Evolutionary conservation across 352 stramenopile genomes (phyloP).

Genomic region (Peronosclerospora sorghi): DNA sequence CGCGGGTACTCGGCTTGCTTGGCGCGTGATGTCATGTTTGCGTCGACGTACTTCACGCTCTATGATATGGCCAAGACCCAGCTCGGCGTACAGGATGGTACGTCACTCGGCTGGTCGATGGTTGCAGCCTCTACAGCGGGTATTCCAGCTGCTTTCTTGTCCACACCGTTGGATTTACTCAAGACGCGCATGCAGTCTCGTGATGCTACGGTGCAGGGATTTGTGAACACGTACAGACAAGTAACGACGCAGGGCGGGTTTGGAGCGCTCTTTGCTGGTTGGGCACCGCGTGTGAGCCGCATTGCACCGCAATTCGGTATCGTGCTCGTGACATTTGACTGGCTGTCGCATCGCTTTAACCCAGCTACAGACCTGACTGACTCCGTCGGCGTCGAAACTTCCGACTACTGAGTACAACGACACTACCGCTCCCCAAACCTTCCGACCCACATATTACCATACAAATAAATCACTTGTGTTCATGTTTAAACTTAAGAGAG

Average conservation of each 20-base stretch:
- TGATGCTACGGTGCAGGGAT: constrained; percentile 27
- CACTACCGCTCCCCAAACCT: too few relatives aligned
- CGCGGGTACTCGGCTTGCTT: constrained; percentile 65
- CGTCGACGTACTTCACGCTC: constrained; percentile 68
- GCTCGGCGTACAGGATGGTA: constrained; percentile 50
- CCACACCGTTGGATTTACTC: constrained; percentile 61
- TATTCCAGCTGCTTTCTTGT: constrained; percentile 66
- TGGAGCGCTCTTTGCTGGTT: constrained; percentile 49
- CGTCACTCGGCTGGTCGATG: constrained; percentile 65
- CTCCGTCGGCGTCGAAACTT: constrained; percentile 16
- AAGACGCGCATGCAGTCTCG: constrained; percentile 78
- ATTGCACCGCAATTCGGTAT: constrained; percentile 79
- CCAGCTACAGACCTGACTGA: constrained; percentile 8
- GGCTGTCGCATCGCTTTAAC: constrained; percentile 56
- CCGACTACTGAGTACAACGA: constrained; percentile 16
- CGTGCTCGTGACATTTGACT: constrained; percentile 74
- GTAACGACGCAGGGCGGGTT: constrained; percentile 43
- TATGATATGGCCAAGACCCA: constrained; percentile 65
- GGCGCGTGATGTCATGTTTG: constrained; percentile 61
- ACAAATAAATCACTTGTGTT: neutral
- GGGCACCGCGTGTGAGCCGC: constrained; percentile 53
- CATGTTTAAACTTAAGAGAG: constrained; percentile 24
- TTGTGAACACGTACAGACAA: constrained; percentile 41
- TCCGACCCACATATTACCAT: neutral
- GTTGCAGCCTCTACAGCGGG: constrained; percentile 51